phyloP scores from a whole-genome alignment of 2,329 filamentous ascomycete species.

The Colletotrichum caudatum region DNA sequence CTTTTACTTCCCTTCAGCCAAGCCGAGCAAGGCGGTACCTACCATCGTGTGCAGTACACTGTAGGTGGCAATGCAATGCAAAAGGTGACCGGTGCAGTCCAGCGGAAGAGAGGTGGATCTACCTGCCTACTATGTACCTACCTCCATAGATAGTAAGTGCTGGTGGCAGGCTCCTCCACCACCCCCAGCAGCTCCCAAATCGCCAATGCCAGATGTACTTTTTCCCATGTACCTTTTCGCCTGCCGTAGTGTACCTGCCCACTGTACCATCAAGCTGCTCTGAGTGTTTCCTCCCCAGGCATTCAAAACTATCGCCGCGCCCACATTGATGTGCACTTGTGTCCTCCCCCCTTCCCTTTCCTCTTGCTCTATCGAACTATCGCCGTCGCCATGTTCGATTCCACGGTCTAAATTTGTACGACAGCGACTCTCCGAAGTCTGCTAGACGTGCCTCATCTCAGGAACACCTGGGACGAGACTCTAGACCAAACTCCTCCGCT shows the following conservation, averaged over 20 bases:
- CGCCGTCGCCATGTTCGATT: constrained; percentile 66
- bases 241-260: not conserved
- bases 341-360: constrained; percentile 53
- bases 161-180: not conserved
- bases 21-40: constrained; percentile 3
- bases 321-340: constrained; percentile 46
- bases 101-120: not conserved
- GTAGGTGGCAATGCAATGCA: not conserved
- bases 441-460: constrained; percentile 51
- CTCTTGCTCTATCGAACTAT: constrained; percentile 59
- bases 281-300: constrained; percentile 28
- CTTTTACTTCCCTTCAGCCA: not conserved
- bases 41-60: not conserved
- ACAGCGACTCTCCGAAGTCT: constrained; percentile 68
- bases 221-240: constrained; percentile 4
- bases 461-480: constrained; percentile 46
- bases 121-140: too few relatives aligned
- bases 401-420: constrained; percentile 61
- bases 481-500: constrained; percentile 51
- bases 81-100: constrained; percentile 8
- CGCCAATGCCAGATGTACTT: constrained; percentile 6
- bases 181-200: constrained; percentile 9
- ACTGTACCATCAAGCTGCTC: constrained; percentile 11
- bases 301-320: constrained; percentile 53
- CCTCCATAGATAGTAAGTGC: not conserved